Evolutionary conservation across 1,284 basidiomycete genomes (phyloP).

Genomic region (Moniliella sp.): DNA sequence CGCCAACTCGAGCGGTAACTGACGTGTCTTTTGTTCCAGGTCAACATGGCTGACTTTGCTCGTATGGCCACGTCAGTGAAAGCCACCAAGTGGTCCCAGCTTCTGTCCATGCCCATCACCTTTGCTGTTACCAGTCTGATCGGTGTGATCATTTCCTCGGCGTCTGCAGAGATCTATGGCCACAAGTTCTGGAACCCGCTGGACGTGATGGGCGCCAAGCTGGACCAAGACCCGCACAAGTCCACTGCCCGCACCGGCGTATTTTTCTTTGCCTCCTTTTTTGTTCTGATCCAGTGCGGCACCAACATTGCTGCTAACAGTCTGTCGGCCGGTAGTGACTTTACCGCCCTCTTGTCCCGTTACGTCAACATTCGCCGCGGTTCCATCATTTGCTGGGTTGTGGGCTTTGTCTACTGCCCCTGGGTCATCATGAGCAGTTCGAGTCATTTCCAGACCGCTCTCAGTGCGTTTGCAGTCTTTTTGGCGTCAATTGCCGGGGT

Average conservation of each 20-base stretch:
- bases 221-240: constrained; percentile 47
- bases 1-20: too few species aligned
- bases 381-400: constrained; percentile 52
- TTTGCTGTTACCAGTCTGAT: constrained; percentile 60
- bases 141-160: constrained; percentile 61
- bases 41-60: constrained; percentile 20
- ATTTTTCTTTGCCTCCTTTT: constrained; percentile 52
- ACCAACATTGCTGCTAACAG: constrained; percentile 56
- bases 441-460: constrained; percentile 58
- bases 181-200: constrained; percentile 60
- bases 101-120: constrained; percentile 46
- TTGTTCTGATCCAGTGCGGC: constrained; percentile 48
- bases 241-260: constrained; percentile 33
- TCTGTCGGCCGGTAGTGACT: constrained; percentile 60
- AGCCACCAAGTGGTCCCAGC: constrained; percentile 11
- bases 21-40: too few species aligned
- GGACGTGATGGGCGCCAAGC: constrained; percentile 48
- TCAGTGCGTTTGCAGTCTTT: constrained; percentile 45
- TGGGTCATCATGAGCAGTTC: constrained; percentile 59
- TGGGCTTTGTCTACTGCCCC: constrained; percentile 51
- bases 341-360: constrained; percentile 51
- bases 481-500: constrained; percentile 33
- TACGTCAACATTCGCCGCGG: constrained; percentile 69
- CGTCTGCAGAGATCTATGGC: constrained; percentile 54
- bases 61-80: constrained; percentile 12